A percentile compares a stretch with the other conserved stretches of the same genome.
Conservation (phyloP, 495 filamentous ascomycete species). For the Tuber brumale region DNA sequence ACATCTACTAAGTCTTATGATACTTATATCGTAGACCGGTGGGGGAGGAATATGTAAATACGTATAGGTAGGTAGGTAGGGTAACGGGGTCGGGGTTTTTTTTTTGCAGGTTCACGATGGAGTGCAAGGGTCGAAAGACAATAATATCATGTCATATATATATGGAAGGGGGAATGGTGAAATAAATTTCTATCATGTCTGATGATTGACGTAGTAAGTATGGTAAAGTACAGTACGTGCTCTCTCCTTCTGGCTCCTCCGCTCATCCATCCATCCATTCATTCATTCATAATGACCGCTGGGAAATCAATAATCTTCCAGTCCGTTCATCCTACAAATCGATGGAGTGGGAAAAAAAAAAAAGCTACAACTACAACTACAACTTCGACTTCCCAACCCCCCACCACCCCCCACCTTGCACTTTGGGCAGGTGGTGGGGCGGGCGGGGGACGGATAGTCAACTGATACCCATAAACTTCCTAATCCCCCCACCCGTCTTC, state of each 20-base stretch:
- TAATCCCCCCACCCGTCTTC: slow-evolving; percentile 43
- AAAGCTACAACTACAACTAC: neutral
- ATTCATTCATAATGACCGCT: neutral
- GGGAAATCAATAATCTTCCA: neutral
- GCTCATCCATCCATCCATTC: neutral
- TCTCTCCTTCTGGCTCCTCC: neutral
- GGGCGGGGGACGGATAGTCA: neutral
- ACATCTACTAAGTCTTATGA: no score
- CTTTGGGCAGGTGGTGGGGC: neutral
- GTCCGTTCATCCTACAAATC: neutral
- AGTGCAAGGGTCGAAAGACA: no score
- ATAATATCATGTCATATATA: neutral
- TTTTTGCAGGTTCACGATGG: no score
- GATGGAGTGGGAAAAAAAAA: neutral
- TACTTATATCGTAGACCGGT: no score
- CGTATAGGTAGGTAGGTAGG: no score
- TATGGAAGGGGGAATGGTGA: neutral
- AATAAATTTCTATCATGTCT: neutral
- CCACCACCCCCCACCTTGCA: neutral
- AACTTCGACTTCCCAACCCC: neutral
- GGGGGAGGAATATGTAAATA: no score
- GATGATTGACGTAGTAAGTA: neutral
- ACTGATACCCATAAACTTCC: slow-evolving; percentile 27
- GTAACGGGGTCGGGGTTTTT: no score
- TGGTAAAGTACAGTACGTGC: neutral